Percentiles rank a stretch among this genome's conserved stretches.
These are phyloP conservation scores for Lagenaria siceraria DNA, from an alignment of 306 rosid genomes.

Conservation along the genomic window DNA sequence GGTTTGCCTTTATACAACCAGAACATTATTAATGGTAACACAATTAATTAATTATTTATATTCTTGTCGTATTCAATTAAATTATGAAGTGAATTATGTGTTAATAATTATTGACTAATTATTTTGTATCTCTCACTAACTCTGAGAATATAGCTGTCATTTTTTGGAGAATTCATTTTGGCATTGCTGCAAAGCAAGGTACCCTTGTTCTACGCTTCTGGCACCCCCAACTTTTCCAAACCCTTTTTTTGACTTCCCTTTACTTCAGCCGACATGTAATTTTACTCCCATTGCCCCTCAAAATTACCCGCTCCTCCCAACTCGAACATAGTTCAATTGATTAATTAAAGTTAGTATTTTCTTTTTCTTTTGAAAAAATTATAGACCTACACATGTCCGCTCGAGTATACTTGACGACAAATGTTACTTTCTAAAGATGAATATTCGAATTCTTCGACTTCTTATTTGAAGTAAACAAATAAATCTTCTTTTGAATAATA, in stretches of 20 bases:
- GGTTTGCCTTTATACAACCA: neutral
- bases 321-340: neutral
- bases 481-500: too few relatives aligned
- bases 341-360: too few relatives aligned
- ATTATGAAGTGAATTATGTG: neutral
- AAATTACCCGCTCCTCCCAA: neutral
- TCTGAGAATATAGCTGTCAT: neutral
- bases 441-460: too few relatives aligned
- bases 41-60: neutral
- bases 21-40: neutral
- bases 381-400: too few relatives aligned
- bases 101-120: neutral
- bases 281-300: neutral
- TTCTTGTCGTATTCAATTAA: neutral
- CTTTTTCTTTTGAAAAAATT: too few relatives aligned
- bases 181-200: neutral
- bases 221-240: neutral
- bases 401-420: too few relatives aligned
- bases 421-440: too few relatives aligned
- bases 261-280: neutral
- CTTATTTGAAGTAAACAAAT: too few relatives aligned
- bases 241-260: neutral
- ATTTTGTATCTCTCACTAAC: neutral
- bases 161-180: neutral
- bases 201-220: neutral